Evolutionary conservation across 306 rosid species (phyloP).

Genomic region (Alnus glutinosa): DNA sequence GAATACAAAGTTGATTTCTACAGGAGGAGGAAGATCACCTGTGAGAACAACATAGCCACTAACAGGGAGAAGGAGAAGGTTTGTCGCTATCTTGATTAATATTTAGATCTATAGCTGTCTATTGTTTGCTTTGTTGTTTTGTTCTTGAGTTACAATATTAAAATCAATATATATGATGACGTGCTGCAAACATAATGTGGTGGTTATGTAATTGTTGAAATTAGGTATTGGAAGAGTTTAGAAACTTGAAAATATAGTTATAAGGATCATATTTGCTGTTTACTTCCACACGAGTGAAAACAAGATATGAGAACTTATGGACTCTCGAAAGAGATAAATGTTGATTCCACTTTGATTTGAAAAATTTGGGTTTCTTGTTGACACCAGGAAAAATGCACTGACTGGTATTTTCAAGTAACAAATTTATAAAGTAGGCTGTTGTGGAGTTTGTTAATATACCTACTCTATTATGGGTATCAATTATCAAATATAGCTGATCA

Average conservation of each 20-base stretch:
- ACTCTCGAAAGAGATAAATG: neutral
- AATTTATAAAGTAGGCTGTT: neutral
- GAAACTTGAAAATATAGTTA: neutral
- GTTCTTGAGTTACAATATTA: neutral
- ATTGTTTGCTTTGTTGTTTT: neutral
- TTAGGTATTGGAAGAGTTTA: neutral
- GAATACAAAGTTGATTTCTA: conserved; percentile 45
- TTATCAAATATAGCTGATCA: neutral
- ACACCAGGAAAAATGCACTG: neutral
- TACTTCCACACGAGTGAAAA: neutral
- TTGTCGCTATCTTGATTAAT: neutral
- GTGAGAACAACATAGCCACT: conserved; percentile 35
- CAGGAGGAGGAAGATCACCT: conserved; percentile 32
- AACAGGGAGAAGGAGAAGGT: conserved; percentile 57
- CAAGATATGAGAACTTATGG: neutral
- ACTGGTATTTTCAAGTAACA: neutral
- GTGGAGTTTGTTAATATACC: neutral
- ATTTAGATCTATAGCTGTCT: neutral
- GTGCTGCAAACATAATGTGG: neutral
- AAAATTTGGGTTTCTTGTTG: neutral
- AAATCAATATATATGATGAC: neutral
- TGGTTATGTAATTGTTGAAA: neutral
- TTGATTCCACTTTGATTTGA: neutral
- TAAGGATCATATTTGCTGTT: neutral
- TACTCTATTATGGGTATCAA: neutral